Conservation (phyloP, 805 yeast species). For the Zygoascus biomembranicola region DNA sequence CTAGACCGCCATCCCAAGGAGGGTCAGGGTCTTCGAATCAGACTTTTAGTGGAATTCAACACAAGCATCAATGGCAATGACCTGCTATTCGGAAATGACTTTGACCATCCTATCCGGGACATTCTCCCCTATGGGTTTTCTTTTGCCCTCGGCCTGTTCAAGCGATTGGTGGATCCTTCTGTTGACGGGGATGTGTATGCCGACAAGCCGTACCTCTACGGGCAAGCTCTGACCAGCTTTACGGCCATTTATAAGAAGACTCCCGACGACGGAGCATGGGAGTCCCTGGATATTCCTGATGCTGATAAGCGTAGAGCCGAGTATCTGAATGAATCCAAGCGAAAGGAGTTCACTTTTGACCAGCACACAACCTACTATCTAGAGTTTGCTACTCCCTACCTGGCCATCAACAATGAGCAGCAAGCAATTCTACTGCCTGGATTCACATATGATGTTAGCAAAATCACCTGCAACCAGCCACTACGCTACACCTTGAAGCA, state of each 20-base stretch:
- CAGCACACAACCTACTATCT: constrained; percentile 35
- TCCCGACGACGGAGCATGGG: neutral
- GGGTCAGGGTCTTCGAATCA: constrained; percentile 29
- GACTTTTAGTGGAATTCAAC: constrained; percentile 37
- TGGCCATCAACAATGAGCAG: constrained; percentile 24
- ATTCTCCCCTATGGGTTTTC: constrained; percentile 49
- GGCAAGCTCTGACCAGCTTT: constrained; percentile 51
- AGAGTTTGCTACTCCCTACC: constrained; percentile 47
- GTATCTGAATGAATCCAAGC: constrained; percentile 34
- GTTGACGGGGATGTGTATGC: constrained; percentile 53
- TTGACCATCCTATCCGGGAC: constrained; percentile 48
- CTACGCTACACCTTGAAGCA: constrained; percentile 30
- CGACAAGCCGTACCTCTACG: constrained; percentile 57
- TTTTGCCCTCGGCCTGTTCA: constrained; percentile 49
- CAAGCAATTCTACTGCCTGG: constrained; percentile 45
- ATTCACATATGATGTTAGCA: constrained; percentile 29
- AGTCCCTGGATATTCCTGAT: neutral
- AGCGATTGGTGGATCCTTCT: constrained; percentile 53
- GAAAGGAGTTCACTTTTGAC: constrained; percentile 36
- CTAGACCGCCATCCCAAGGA: neutral
- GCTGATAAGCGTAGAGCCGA: constrained; percentile 33
- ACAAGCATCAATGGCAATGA: constrained; percentile 39
- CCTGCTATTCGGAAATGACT: constrained; percentile 64
- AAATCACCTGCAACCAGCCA: constrained; percentile 30
- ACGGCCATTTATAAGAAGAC: constrained; percentile 31